Evolutionary conservation across 371 early-diverging fungal genomes (phyloP).

Genomic region (Rhizopus arrhizus): DNA sequence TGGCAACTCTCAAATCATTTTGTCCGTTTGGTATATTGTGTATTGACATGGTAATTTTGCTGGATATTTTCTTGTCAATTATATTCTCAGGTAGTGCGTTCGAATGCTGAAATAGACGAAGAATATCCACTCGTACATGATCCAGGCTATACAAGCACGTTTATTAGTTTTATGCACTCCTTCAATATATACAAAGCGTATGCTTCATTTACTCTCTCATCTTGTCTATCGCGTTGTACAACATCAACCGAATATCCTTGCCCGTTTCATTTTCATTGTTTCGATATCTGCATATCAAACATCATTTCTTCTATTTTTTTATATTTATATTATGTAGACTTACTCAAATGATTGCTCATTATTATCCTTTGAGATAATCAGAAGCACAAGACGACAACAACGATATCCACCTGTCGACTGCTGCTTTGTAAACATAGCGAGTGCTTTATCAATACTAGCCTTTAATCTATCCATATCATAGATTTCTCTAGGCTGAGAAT

Average conservation of each 20-base stretch:
- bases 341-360: slow-evolving; percentile 25
- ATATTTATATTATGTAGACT: neutral
- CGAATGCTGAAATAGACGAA: slow-evolving; percentile 17
- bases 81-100: slow-evolving; percentile 1
- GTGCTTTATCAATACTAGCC: slow-evolving; percentile 12
- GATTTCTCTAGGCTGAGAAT: slow-evolving; percentile 24
- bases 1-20: slow-evolving; percentile 31
- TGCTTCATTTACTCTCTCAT: neutral
- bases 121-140: slow-evolving; percentile 29
- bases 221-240: slow-evolving; percentile 14
- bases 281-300: slow-evolving; percentile 14
- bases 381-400: slow-evolving; percentile 26
- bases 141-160: neutral
- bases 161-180: neutral
- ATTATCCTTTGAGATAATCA: slow-evolving; percentile 17
- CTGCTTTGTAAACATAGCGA: slow-evolving; percentile 6
- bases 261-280: slow-evolving; percentile 28
- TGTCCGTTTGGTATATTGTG: slow-evolving; percentile 37
- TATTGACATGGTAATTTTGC: slow-evolving; percentile 29
- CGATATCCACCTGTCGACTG: neutral
- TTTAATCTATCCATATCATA: slow-evolving; percentile 20
- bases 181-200: too few species aligned
- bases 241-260: slow-evolving; percentile 21
- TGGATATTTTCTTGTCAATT: slow-evolving; percentile 15
- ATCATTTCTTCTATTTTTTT: neutral